Conservation (phyloP, 2,329 filamentous ascomycete species). For the Orbilia blumenaviensis region DNA sequence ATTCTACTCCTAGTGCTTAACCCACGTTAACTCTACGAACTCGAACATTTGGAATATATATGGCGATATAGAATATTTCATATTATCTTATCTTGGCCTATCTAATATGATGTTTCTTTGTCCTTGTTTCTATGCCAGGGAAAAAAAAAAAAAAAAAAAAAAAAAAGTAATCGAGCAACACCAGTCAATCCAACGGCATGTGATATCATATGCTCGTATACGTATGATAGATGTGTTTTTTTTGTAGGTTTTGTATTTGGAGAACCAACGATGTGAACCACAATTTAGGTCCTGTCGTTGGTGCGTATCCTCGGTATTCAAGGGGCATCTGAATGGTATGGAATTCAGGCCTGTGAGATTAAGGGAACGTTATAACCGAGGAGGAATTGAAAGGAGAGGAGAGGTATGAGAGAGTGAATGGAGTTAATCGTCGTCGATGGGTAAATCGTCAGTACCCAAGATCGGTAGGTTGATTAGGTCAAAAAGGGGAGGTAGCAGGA, state of each 20-base stretch:
- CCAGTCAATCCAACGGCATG: conserved; percentile 50
- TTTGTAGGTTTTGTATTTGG: not conserved
- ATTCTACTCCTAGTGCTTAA: not conserved
- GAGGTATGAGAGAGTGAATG: conserved; percentile 27
- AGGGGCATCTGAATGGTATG: too few relatives aligned
- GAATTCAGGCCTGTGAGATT: too few relatives aligned
- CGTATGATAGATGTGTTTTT: not conserved
- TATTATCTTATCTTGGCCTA: conserved; percentile 41
- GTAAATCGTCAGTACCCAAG: conserved; percentile 1
- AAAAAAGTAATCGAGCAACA: conserved; percentile 1
- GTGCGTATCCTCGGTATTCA: too few relatives aligned
- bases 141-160: conserved; percentile 45
- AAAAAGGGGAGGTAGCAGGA: conserved; percentile 41
- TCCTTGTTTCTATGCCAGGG: not conserved
- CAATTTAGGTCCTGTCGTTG: not conserved
- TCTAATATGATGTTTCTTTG: conserved; percentile 35
- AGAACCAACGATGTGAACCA: too few relatives aligned
- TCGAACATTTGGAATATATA: not conserved
- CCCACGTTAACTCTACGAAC: not conserved
- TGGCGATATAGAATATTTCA: conserved; percentile 54
- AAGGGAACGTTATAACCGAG: too few relatives aligned
- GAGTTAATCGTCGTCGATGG: conserved; percentile 49
- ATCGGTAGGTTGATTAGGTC: conserved; percentile 43
- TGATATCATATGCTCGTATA: conserved; percentile 1
- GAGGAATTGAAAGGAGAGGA: too few relatives aligned